Evolutionary conservation across 2,329 filamentous ascomycete species (phyloP).

Genomic region (Aspergillus aculeatinus): DNA sequence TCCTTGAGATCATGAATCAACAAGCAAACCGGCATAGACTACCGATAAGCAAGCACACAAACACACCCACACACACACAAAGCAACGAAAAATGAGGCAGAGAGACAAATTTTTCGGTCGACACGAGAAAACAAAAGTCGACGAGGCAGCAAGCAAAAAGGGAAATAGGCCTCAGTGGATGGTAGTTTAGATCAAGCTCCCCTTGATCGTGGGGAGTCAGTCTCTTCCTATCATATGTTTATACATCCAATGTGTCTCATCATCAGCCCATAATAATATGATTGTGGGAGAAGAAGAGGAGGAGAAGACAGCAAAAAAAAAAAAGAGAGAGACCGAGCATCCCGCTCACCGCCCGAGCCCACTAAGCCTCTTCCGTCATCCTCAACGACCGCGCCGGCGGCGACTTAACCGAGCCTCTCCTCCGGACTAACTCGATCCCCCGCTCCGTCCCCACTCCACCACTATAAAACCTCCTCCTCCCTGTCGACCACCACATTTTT

Average conservation of each 20-base stretch:
- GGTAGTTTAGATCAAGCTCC: slow-evolving; percentile 43
- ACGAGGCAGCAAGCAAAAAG: slow-evolving; percentile 9
- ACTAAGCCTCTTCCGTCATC: background rate
- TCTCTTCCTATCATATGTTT: slow-evolving; percentile 50
- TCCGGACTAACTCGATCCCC: slow-evolving; percentile 18
- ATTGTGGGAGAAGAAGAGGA: slow-evolving; percentile 21
- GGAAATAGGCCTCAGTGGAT: slow-evolving; percentile 42
- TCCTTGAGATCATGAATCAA: background rate
- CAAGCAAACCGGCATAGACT: background rate
- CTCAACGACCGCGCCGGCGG: background rate
- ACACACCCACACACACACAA: background rate
- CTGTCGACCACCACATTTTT: slow-evolving; percentile 15
- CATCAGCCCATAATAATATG: slow-evolving; percentile 35
- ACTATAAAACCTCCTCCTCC: slow-evolving; percentile 25
- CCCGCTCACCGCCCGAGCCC: background rate
- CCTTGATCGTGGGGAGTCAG: slow-evolving; percentile 37
- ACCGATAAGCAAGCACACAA: background rate
- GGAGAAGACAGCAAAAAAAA: slow-evolving; percentile 7
- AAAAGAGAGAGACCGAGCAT: slow-evolving; percentile 8
- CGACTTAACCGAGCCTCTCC: background rate
- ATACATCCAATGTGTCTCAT: slow-evolving; percentile 43
- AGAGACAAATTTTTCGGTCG: background rate
- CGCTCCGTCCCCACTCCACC: slow-evolving; percentile 14
- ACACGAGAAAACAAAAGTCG: background rate
- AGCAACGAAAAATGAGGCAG: background rate